A percentile compares a stretch with the other conserved stretches of the same genome.
Conservation (phyloP, 768 basidiomycete species). For the Lactarius indigo region DNA sequence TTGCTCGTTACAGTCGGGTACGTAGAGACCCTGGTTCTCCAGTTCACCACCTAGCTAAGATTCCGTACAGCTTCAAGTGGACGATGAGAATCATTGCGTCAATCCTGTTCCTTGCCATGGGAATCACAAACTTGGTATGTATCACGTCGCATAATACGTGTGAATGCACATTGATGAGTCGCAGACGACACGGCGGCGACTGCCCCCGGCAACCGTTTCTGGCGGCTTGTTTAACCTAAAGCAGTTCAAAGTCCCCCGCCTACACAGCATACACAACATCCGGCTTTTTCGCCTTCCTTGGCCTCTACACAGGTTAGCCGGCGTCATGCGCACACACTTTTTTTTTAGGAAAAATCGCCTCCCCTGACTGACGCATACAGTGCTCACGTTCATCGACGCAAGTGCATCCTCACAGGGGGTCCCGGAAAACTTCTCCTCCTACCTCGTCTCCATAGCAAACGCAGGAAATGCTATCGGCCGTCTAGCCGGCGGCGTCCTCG, state of each 20-base stretch:
- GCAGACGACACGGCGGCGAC: constrained; percentile 38
- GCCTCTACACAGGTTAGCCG: constrained; percentile 49
- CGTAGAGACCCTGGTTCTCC: not conserved
- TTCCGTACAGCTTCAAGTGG: constrained; percentile 61
- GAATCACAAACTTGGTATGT: constrained; percentile 49
- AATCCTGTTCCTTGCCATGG: constrained; percentile 50
- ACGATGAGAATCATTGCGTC: constrained; percentile 70
- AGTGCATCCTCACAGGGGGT: constrained; percentile 52
- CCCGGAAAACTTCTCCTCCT: constrained; percentile 50
- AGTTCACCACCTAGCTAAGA: not conserved
- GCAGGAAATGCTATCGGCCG: constrained; percentile 62
- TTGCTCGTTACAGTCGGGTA: constrained; percentile 56
- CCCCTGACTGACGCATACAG: constrained; percentile 32
- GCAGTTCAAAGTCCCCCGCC: constrained; percentile 47
- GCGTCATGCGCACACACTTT: not conserved
- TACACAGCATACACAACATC: constrained; percentile 59
- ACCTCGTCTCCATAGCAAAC: constrained; percentile 67
- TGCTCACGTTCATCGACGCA: constrained; percentile 64
- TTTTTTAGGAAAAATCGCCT: not conserved
- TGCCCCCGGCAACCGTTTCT: constrained; percentile 49
- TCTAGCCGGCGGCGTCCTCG: constrained; percentile 47
- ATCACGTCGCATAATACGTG: constrained; percentile 6
- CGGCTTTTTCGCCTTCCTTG: constrained; percentile 56
- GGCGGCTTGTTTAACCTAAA: constrained; percentile 63
- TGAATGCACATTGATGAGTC: constrained; percentile 24